Evolutionary conservation across 148 eudicot species (phyloP).

Genomic region (Vaccinium myrtillus): DNA sequence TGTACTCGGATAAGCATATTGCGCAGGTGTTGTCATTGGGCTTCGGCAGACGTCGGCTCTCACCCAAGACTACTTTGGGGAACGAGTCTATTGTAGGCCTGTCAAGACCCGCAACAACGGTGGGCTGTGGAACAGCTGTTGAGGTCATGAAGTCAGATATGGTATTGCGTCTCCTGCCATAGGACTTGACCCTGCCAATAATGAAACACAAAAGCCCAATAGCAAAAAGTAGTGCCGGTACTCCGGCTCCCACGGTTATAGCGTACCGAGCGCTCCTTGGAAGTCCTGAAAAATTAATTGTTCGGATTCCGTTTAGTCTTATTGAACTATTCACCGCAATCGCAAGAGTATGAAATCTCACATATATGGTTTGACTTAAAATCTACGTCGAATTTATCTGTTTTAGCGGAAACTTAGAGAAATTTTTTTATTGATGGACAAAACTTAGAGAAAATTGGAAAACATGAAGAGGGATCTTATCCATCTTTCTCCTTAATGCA

Average conservation of each 20-base stretch:
- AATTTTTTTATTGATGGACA: too few relatives aligned
- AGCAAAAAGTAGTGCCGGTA: constrained; percentile 22
- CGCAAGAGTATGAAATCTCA: background rate
- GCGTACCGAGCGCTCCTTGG: constrained; percentile 31
- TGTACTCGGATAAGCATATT: constrained; percentile 59
- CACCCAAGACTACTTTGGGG: constrained; percentile 54
- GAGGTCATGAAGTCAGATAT: background rate
- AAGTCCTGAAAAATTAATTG: constrained; percentile 14
- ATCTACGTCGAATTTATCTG: too few relatives aligned
- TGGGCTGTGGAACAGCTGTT: constrained; percentile 20
- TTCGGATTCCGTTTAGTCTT: background rate
- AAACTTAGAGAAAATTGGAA: too few relatives aligned
- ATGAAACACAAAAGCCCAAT: constrained; percentile 26
- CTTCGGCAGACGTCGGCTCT: constrained; percentile 52
- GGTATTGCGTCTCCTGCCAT: background rate
- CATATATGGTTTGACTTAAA: background rate
- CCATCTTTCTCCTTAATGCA: too few relatives aligned
- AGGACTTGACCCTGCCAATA: constrained; percentile 14
- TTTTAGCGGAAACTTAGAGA: too few relatives aligned
- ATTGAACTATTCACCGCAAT: background rate
- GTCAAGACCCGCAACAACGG: constrained; percentile 31
- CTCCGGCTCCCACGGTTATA: constrained; percentile 30
- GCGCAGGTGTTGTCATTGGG: constrained; percentile 45
- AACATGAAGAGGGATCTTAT: too few relatives aligned
- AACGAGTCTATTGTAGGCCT: constrained; percentile 46